Conservation (phyloP, 306 rosid species). For the Lablab purpureus region DNA sequence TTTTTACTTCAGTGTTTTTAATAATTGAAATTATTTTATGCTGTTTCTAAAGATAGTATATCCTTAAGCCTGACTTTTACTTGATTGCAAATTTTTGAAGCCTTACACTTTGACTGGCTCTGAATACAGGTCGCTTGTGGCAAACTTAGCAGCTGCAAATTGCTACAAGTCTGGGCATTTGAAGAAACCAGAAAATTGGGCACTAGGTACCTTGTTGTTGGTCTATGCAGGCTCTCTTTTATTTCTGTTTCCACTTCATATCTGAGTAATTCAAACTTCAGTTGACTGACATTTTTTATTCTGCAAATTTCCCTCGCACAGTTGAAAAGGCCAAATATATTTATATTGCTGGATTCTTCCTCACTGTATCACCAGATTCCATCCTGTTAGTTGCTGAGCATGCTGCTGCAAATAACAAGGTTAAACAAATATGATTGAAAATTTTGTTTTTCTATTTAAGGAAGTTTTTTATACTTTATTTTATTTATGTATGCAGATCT, state of each 20-base stretch:
- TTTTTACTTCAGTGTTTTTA: background rate
- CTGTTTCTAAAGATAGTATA: background rate
- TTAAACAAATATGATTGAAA: constrained; percentile 34
- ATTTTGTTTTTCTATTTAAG: background rate
- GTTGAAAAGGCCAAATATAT: constrained; percentile 85
- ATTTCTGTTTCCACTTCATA: constrained; percentile 1
- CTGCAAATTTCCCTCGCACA: constrained; percentile 48
- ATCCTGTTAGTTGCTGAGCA: constrained; percentile 87
- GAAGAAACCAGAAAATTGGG: constrained; percentile 86
- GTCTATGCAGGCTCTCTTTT: background rate
- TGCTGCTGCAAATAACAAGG: constrained; percentile 85
- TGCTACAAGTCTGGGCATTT: constrained; percentile 84
- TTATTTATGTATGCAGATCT: constrained; percentile 58
- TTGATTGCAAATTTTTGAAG: constrained; percentile 34
- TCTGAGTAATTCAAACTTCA: background rate
- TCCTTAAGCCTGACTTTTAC: constrained; percentile 29
- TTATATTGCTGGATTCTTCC: constrained; percentile 95
- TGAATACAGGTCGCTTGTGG: constrained; percentile 73
- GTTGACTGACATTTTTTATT: constrained; percentile 2
- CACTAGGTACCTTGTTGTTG: constrained; percentile 62
- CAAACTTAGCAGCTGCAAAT: constrained; percentile 87
- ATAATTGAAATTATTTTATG: background rate
- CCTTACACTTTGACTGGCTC: constrained; percentile 17
- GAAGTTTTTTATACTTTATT: background rate
- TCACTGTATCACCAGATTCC: constrained; percentile 89